Conservation (phyloP, 2,329 filamentous ascomycete species). For the Trichoderma aggressivum region DNA sequence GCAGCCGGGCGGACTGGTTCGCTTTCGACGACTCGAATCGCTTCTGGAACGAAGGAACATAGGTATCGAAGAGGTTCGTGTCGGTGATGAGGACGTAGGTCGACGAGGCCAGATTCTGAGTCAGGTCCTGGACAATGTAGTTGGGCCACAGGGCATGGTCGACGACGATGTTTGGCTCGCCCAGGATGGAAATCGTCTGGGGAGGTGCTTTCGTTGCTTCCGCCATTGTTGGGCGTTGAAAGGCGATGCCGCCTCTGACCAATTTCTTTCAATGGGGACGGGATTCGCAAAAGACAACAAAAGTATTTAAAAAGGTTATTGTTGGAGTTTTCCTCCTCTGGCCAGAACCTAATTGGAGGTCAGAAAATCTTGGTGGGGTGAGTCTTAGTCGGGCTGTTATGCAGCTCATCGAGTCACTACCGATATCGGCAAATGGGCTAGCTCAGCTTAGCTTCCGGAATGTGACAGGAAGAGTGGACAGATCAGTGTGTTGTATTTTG, state of each 20-base stretch:
- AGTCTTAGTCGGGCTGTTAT: background rate
- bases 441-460: background rate
- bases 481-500: background rate
- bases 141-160: slow-evolving; percentile 86
- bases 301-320: background rate
- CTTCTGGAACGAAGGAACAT: slow-evolving; percentile 70
- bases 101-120: slow-evolving; percentile 73
- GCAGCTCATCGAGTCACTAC: slow-evolving; percentile 15
- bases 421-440: slow-evolving; percentile 16
- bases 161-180: slow-evolving; percentile 85
- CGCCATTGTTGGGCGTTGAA: slow-evolving; percentile 7
- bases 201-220: background rate
- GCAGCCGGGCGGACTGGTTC: slow-evolving; percentile 56
- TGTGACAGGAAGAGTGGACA: background rate
- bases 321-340: slow-evolving; percentile 1
- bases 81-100: slow-evolving; percentile 97
- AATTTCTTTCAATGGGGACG: background rate
- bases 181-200: slow-evolving; percentile 69
- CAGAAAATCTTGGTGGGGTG: slow-evolving; percentile 13
- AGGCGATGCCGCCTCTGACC: slow-evolving; percentile 7
- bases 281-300: background rate
- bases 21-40: slow-evolving; percentile 32
- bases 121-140: slow-evolving; percentile 77
- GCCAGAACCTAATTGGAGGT: background rate
- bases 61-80: slow-evolving; percentile 79